Evolutionary conservation across 2,329 filamentous ascomycete genomes (phyloP).

Genomic region (Fusarium sp.): DNA sequence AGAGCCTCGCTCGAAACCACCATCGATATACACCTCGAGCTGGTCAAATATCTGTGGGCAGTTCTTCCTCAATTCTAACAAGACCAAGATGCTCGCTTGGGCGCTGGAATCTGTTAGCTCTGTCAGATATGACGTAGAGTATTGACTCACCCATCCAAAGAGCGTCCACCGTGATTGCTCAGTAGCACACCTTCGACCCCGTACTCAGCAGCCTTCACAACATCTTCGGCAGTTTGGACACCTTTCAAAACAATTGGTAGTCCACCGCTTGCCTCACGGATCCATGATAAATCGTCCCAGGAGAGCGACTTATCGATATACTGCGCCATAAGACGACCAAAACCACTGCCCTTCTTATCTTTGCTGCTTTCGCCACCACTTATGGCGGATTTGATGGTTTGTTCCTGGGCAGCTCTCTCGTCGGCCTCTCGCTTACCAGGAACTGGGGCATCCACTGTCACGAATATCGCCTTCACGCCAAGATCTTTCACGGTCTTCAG

Average conservation of each 20-base stretch:
- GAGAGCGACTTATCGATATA: constrained; percentile 65
- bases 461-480: constrained; percentile 64
- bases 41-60: constrained; percentile 63
- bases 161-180: constrained; percentile 71
- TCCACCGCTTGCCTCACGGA: constrained; percentile 57
- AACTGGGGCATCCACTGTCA: constrained; percentile 69
- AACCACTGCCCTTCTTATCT: constrained; percentile 67
- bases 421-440: constrained; percentile 70
- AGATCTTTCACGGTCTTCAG: constrained; percentile 55
- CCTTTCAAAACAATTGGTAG: constrained; percentile 69
- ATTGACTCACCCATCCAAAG: constrained; percentile 60
- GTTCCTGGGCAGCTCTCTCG: constrained; percentile 64
- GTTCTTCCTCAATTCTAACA: constrained; percentile 63
- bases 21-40: constrained; percentile 67
- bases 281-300: constrained; percentile 68
- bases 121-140: rapidly evolving
- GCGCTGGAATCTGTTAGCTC: constrained; percentile 39
- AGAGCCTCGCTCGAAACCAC: constrained; percentile 65
- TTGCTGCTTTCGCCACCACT: constrained; percentile 59
- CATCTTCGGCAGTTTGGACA: constrained; percentile 68
- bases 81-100: constrained; percentile 62
- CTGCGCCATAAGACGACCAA: constrained; percentile 65
- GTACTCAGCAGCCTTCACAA: constrained; percentile 61
- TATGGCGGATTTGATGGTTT: constrained; percentile 56
- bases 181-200: constrained; percentile 67